These are phyloP conservation scores for Aspergillus luchuensis DNA, from an alignment of 2,329 filamentous ascomycete genomes.

Conservation along the genomic window DNA sequence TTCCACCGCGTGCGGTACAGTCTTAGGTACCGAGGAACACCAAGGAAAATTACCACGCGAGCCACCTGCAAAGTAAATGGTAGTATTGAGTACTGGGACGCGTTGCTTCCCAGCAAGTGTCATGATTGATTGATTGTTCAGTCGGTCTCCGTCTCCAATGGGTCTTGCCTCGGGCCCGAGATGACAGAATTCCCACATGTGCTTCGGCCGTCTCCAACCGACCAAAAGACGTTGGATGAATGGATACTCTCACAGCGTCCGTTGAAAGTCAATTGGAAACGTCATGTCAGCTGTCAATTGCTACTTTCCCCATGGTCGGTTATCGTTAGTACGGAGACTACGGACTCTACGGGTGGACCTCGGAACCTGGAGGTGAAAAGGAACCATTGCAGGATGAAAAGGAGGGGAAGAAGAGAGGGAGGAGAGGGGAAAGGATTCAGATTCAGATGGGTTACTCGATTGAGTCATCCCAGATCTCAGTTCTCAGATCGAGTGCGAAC, in stretches of 20 bases:
- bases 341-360: not conserved
- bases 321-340: no score
- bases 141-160: not conserved
- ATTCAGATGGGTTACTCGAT: not conserved
- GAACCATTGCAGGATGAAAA: not conserved
- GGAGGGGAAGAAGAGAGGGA: not conserved
- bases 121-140: not conserved
- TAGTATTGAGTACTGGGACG: no score
- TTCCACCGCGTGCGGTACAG: not conserved
- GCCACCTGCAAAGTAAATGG: not conserved
- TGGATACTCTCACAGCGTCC: not conserved
- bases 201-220: constrained; percentile 12
- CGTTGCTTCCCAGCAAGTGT: no score
- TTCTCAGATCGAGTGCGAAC: not conserved
- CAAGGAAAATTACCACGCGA: not conserved
- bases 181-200: constrained; percentile 3
- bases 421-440: not conserved
- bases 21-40: not conserved
- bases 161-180: constrained; percentile 12
- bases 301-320: not conserved
- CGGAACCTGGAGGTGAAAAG: not conserved
- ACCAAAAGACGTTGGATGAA: not conserved
- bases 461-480: not conserved
- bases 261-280: not conserved
- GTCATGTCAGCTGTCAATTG: not conserved